Evolutionary conservation across 192 early-diverging fungal species (phyloP).

Genomic region (Podila minutissima): DNA sequence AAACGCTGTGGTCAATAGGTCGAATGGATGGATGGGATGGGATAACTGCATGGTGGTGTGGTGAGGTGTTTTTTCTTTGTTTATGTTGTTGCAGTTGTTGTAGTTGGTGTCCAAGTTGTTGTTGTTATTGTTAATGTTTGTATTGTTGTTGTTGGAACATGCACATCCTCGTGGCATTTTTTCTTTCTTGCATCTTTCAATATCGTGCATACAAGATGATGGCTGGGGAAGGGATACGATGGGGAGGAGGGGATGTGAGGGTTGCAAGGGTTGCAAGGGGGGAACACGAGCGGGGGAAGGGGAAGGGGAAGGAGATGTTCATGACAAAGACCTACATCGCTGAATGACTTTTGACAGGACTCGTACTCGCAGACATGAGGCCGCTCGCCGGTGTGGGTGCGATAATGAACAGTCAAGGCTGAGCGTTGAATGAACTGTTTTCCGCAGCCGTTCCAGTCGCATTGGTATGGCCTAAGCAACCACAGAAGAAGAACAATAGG

Average conservation of each 20-base stretch:
- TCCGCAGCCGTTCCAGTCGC: slow-evolving; percentile 69
- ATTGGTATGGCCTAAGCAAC: slow-evolving; percentile 63
- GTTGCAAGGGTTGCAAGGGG: not conserved
- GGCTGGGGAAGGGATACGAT: not conserved
- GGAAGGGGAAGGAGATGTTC: no score
- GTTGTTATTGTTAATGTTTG: not conserved
- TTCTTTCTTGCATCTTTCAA: not conserved
- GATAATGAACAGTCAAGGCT: slow-evolving; percentile 79
- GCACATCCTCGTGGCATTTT: not conserved
- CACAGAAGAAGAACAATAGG: not conserved
- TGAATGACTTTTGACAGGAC: slow-evolving; percentile 78
- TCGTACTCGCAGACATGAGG: slow-evolving; percentile 74
- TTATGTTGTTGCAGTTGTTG: not conserved
- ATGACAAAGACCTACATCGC: slow-evolving; percentile 59
- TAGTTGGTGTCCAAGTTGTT: not conserved
- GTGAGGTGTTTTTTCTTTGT: not conserved
- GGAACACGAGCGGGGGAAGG: no score
- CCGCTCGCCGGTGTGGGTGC: slow-evolving; percentile 78
- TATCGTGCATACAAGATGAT: not conserved
- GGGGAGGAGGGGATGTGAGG: not conserved
- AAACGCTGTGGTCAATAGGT: no score
- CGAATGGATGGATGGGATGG: not conserved
- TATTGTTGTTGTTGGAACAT: not conserved
- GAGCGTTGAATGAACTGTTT: slow-evolving; percentile 85
- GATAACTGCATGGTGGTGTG: not conserved